Conservation (phyloP, 2,329 filamentous ascomycete genomes). For the Cladosporium oxysporum region DNA sequence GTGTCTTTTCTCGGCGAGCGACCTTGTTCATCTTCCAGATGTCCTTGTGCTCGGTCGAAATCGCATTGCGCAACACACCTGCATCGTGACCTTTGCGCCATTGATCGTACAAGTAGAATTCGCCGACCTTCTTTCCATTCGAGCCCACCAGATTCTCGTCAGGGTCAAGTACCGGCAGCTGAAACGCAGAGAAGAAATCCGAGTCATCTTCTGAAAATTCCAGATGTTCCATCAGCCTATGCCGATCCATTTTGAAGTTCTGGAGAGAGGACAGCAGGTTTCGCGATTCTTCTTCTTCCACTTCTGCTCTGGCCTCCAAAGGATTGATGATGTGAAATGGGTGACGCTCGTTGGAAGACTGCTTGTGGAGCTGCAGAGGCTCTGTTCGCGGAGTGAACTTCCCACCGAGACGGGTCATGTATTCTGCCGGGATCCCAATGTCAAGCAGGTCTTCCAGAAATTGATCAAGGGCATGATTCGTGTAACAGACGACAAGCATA, state of each 20-base stretch:
- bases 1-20: slow-evolving; percentile 31
- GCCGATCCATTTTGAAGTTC: slow-evolving; percentile 26
- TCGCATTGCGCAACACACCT: slow-evolving; percentile 42
- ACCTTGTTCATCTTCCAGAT: slow-evolving; percentile 27
- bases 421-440: slow-evolving; percentile 45
- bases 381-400: slow-evolving; percentile 54
- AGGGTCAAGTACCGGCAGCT: slow-evolving; percentile 47
- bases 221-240: slow-evolving; percentile 43
- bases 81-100: slow-evolving; percentile 55
- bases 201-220: slow-evolving; percentile 57
- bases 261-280: background rate
- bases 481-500: slow-evolving; percentile 61
- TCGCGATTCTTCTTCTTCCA: background rate
- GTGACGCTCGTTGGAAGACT: slow-evolving; percentile 42
- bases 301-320: slow-evolving; percentile 19
- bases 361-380: slow-evolving; percentile 49
- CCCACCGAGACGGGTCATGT: slow-evolving; percentile 63
- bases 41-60: too few relatives aligned
- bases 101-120: slow-evolving; percentile 54
- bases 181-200: slow-evolving; percentile 59
- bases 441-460: slow-evolving; percentile 62
- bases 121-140: slow-evolving; percentile 46
- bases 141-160: slow-evolving; percentile 52
- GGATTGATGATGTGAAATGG: slow-evolving; percentile 32
- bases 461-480: slow-evolving; percentile 58